Evolutionary conservation across 169 alveolate genomes (phyloP).

Genomic region (Eimeria sp.): DNA sequence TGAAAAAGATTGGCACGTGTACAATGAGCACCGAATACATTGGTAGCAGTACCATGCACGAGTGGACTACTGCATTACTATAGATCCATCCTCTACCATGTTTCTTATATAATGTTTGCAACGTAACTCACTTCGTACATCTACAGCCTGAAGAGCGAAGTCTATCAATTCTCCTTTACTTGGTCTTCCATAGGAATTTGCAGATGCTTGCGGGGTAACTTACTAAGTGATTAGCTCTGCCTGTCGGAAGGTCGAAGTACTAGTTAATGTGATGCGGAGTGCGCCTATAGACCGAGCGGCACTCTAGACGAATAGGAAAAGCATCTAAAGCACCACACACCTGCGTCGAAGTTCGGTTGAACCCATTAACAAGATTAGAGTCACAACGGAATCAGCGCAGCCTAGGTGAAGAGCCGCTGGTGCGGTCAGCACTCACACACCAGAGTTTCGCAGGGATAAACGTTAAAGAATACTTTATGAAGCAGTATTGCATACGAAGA

Average conservation of each 20-base stretch:
- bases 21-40: background rate
- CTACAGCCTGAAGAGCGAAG: background rate
- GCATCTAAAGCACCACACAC: background rate
- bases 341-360: background rate
- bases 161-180: background rate
- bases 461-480: background rate
- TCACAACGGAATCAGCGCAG: background rate
- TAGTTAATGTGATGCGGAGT: background rate
- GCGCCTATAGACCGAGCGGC: background rate
- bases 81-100: background rate
- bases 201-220: background rate
- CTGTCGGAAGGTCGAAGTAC: background rate
- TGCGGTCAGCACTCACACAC: background rate
- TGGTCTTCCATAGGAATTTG: background rate
- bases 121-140: background rate
- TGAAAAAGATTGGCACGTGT: background rate
- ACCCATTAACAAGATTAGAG: background rate
- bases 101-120: background rate
- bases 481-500: background rate
- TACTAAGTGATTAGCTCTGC: background rate
- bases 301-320: background rate
- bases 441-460: background rate
- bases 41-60: background rate
- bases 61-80: background rate
- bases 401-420: background rate